A percentile compares a stretch with the other conserved stretches of the same genome.
These are phyloP conservation scores for Amylostereum areolatum DNA, from an alignment of 1,284 basidiomycete genomes.

Conservation along the genomic window DNA sequence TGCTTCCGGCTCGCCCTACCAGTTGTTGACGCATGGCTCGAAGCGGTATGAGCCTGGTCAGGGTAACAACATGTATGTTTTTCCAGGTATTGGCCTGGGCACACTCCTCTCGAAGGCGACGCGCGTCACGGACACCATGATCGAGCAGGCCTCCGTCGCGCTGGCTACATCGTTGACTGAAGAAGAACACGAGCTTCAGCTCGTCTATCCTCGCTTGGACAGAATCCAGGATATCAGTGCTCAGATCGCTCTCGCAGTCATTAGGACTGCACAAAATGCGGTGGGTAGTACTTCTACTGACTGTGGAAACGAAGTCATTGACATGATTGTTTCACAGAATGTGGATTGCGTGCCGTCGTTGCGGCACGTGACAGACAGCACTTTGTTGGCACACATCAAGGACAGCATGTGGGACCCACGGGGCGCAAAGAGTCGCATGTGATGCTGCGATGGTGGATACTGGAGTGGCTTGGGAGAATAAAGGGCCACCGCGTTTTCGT, in stretches of 20 bases:
- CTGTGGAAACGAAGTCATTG: background rate
- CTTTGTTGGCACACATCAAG: conserved; percentile 43
- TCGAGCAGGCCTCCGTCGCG: conserved; percentile 53
- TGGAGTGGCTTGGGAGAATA: background rate
- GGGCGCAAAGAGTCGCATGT: conserved; percentile 16
- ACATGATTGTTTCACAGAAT: conserved; percentile 3
- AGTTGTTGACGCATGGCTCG: conserved; percentile 44
- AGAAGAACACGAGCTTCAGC: conserved; percentile 49
- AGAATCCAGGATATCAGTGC: conserved; percentile 69
- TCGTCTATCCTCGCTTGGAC: conserved; percentile 59
- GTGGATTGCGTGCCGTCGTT: conserved; percentile 10
- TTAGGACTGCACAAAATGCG: conserved; percentile 59
- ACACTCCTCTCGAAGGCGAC: conserved; percentile 53
- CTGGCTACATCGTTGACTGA: conserved; percentile 57
- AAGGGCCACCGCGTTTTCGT: too few species aligned
- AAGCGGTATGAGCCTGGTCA: conserved; percentile 67
- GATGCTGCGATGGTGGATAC: background rate
- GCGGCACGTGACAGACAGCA: conserved; percentile 40
- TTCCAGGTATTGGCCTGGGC: conserved; percentile 64
- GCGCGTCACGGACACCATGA: conserved; percentile 59
- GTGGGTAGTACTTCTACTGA: conserved; percentile 26
- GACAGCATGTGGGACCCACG: conserved; percentile 54
- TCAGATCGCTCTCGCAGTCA: conserved; percentile 53
- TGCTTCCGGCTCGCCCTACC: conserved; percentile 79
- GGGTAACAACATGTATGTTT: conserved; percentile 76